These are phyloP conservation scores for Oryza officinalis DNA, from an alignment of 176 grass and related monocot genomes.

Conservation along the genomic window DNA sequence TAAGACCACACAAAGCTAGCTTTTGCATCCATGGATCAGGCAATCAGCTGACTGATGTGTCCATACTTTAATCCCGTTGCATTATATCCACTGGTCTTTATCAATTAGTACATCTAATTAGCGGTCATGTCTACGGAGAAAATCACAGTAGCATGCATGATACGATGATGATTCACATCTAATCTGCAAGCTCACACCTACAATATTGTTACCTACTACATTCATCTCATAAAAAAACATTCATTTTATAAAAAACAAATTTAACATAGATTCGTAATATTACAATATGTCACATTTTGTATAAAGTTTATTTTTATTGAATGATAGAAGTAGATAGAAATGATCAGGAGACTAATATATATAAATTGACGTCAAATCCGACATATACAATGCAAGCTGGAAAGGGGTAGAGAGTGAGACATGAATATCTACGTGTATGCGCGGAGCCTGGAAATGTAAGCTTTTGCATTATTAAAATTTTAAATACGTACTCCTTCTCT, in stretches of 20 bases:
- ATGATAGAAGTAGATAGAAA: neutral
- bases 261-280: too few species aligned
- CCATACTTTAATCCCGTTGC: neutral
- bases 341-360: neutral
- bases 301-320: too few species aligned
- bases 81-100: neutral
- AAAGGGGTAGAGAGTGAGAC: neutral
- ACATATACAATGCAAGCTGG: neutral
- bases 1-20: neutral
- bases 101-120: neutral
- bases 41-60: constrained; percentile 14
- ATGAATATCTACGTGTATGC: too few species aligned
- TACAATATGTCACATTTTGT: too few species aligned
- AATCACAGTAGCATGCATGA: neutral
- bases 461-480: too few species aligned
- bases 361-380: neutral
- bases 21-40: constrained; percentile 32
- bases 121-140: neutral
- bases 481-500: too few species aligned
- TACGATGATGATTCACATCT: neutral
- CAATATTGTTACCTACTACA: too few species aligned
- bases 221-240: too few species aligned
- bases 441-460: too few species aligned
- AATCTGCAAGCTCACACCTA: neutral
- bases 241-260: too few species aligned